phyloP scores from a whole-genome alignment of 2,329 filamentous ascomycete genomes.

The Graphiopsis chlorocephala region DNA sequence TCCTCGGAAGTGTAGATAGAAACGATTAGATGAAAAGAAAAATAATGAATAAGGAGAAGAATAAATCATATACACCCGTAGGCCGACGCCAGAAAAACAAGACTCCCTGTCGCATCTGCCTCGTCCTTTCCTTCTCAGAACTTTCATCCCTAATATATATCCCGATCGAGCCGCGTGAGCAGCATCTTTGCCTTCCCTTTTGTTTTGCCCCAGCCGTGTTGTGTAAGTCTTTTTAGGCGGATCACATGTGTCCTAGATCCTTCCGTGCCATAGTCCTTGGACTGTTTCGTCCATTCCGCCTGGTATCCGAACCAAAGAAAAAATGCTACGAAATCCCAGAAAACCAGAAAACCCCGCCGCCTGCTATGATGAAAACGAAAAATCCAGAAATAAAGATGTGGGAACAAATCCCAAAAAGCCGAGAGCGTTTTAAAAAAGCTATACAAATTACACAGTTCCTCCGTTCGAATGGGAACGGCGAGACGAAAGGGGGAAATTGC shows the following conservation, averaged over 20 bases:
- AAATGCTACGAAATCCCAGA: not conserved
- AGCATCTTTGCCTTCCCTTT: not conserved
- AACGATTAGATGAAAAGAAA: no score
- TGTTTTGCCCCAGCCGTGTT: not conserved
- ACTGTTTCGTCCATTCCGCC: not conserved
- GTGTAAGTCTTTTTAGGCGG: not conserved
- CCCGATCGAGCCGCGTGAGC: conserved; percentile 4
- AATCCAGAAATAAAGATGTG: not conserved
- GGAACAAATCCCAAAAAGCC: not conserved
- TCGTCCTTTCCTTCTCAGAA: not conserved
- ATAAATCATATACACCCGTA: conserved; percentile 1
- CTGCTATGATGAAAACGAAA: conserved; percentile 8
- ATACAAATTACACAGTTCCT: conserved; percentile 1
- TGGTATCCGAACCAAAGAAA: not conserved
- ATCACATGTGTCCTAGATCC: not conserved
- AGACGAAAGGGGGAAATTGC: not conserved
- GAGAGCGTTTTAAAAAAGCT: not conserved
- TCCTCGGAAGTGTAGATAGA: not conserved
- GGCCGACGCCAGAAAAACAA: not conserved
- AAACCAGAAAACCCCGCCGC: conserved; percentile 6
- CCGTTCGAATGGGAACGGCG: not conserved
- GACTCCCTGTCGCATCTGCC: not conserved
- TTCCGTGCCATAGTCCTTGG: not conserved
- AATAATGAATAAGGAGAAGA: not conserved
- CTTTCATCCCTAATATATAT: not conserved